Evolutionary conservation across 2,329 filamentous ascomycete species (phyloP), one percentile per base, ranked within the genome.

Genomic region (Penicillium polonicum): DNA sequence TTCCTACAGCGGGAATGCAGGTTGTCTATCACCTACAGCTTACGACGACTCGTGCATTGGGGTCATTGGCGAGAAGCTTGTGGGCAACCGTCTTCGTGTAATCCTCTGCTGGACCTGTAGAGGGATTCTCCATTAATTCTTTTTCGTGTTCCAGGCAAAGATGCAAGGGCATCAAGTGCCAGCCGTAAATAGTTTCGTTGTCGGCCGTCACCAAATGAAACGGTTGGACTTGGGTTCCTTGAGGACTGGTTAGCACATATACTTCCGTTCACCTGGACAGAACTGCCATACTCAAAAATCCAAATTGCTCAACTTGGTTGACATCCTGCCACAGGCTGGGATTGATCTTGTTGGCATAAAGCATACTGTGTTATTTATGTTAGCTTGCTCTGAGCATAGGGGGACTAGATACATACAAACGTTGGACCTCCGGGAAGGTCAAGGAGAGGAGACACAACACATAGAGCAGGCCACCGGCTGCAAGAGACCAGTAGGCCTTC

Each of bases 191-290:
- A 2, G 80, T 85, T 73, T 92, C 88, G 39, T 86, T 85, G 72
- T 97, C 92, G 1, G 85, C 79, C 0, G 91, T 94, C 4, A 76
- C 78, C 38, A 97, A 76, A 48, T 84, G 86, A 72, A 97, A 97
- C 0, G 93, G 90, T 6, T 91, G 92, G 3, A 96, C 89, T 76
- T 97, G 93, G 65, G 92, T 91, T 70, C 86, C 90, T 93, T 25
- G 17, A n/a, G 8, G 12, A 27, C 2, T 25, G 45, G 44, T 68
- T 55, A 71, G 59, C 41, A 31, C 55, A 12, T 13, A 27, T 36
- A n/a, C 36, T 8, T 60, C 43, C 3, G 8, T 35, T 38, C 2
- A 23, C 13, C 8, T 36, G 19, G 15, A 39, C 12, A 7, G n/a
- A 36, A 17, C 19, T 2, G 74, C 81, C 82, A 70, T 74, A 93